Conservation (phyloP, 192 early-diverging fungal genomes). For the Chytriomyces hyalinus region DNA sequence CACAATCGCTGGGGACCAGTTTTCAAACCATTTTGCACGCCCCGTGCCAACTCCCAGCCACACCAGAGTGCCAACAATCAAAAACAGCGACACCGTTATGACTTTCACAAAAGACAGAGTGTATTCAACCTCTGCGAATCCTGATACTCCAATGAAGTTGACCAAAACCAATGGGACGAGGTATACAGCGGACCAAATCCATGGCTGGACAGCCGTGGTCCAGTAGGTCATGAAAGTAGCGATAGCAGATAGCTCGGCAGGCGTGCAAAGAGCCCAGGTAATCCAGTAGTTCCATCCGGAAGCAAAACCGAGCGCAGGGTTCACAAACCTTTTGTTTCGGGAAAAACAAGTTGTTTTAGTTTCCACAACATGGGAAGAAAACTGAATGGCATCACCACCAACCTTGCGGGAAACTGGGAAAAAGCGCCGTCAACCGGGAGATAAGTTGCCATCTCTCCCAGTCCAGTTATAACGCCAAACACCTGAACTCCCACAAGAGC, state of each 20-base stretch:
- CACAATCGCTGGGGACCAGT: constrained; percentile 42
- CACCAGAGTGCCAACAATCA: constrained; percentile 74
- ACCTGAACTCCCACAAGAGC: constrained; percentile 14
- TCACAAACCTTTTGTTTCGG: background rate
- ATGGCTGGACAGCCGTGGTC: constrained; percentile 44
- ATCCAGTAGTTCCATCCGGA: constrained; percentile 36
- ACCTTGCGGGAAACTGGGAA: constrained; percentile 70
- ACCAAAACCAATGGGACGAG: constrained; percentile 59
- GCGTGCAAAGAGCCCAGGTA: constrained; percentile 46
- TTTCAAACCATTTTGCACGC: constrained; percentile 39
- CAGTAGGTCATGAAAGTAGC: constrained; percentile 76
- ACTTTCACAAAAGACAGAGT: constrained; percentile 83
- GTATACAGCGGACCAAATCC: constrained; percentile 58
- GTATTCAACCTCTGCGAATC: constrained; percentile 77
- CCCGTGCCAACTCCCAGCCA: constrained; percentile 62
- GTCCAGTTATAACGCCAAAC: constrained; percentile 58
- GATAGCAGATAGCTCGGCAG: constrained; percentile 77
- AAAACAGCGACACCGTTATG: constrained; percentile 75
- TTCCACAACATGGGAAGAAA: background rate
- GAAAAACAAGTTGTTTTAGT: background rate
- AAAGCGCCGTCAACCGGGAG: constrained; percentile 78
- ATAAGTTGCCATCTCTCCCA: constrained; percentile 80
- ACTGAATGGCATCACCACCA: background rate
- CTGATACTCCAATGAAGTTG: constrained; percentile 61
- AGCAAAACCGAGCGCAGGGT: constrained; percentile 57